Evolutionary conservation across 2,329 filamentous ascomycete species (phyloP).

Genomic region (Trichoderma lentiforme): DNA sequence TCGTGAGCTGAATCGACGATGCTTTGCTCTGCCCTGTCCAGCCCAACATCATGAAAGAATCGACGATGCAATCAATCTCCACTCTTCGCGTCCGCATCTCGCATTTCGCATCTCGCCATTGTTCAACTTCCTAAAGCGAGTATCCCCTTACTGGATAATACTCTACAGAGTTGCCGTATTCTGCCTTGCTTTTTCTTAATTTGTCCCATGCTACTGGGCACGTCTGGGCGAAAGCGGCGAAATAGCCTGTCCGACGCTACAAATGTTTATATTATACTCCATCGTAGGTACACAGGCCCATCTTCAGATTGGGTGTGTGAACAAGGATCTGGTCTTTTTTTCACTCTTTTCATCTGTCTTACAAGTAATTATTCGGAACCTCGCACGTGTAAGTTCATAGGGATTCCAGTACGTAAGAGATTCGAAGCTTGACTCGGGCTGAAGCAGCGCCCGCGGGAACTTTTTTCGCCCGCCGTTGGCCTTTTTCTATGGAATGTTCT

Average conservation of each 20-base stretch:
- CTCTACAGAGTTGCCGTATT: not conserved
- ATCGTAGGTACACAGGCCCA: not conserved
- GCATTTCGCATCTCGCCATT: not conserved
- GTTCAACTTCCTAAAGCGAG: not conserved
- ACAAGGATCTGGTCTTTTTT: not conserved
- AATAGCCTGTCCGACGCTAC: not conserved
- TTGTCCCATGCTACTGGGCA: not conserved
- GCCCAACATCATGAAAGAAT: not conserved
- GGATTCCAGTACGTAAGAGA: conserved; percentile 5
- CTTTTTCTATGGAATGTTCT: not conserved
- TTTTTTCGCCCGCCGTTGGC: not conserved
- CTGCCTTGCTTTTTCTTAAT: not conserved
- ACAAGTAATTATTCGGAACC: not conserved
- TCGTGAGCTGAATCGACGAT: not conserved
- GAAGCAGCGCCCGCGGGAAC: not conserved
- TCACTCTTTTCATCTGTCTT: not conserved
- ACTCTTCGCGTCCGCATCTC: not conserved
- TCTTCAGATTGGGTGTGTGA: not conserved
- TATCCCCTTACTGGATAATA: not conserved
- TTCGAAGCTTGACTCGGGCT: not conserved
- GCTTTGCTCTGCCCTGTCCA: not conserved
- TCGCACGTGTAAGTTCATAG: not conserved
- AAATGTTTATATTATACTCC: not conserved
- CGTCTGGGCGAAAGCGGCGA: not conserved
- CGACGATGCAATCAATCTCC: not conserved